Conservation (phyloP, 2,329 filamentous ascomycete genomes). For the Colletotrichum sp. region DNA sequence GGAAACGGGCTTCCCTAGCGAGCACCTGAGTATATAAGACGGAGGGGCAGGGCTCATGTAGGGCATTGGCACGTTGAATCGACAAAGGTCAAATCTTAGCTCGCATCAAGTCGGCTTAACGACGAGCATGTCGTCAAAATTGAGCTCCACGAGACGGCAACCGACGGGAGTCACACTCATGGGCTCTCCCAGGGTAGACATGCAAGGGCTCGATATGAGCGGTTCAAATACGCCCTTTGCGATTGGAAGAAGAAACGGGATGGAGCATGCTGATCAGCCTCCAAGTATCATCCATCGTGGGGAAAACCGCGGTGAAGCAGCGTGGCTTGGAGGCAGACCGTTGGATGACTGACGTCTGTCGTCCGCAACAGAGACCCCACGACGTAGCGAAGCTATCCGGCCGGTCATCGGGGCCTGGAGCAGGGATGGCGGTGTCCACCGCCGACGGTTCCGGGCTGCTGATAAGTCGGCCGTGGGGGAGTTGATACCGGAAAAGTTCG, state of each 20-base stretch:
- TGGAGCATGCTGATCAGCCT: not conserved
- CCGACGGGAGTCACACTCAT: not conserved
- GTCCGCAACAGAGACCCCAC: not conserved
- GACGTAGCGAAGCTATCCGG: not conserved
- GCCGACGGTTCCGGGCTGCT: not conserved
- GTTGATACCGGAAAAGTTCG: not conserved
- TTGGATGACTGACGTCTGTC: not conserved
- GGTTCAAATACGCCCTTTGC: not conserved
- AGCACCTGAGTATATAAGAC: not conserved
- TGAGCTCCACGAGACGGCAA: not conserved
- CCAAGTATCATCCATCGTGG: not conserved
- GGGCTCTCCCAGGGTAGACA: not conserved
- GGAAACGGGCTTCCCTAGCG: not conserved
- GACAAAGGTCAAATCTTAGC: not conserved
- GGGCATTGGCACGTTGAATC: not conserved
- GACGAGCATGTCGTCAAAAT: not conserved
- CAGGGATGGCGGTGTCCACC: not conserved
- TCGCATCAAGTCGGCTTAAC: not conserved
- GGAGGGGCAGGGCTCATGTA: not conserved
- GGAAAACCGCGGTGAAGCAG: not conserved
- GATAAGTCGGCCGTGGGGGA: not conserved
- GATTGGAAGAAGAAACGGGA: not conserved
- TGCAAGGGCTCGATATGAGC: not conserved
- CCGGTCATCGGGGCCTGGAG: constrained; percentile 1
- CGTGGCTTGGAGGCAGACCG: not conserved